phyloP scores from a whole-genome alignment of 257 asterid species.

The Solanum medicagineum region DNA sequence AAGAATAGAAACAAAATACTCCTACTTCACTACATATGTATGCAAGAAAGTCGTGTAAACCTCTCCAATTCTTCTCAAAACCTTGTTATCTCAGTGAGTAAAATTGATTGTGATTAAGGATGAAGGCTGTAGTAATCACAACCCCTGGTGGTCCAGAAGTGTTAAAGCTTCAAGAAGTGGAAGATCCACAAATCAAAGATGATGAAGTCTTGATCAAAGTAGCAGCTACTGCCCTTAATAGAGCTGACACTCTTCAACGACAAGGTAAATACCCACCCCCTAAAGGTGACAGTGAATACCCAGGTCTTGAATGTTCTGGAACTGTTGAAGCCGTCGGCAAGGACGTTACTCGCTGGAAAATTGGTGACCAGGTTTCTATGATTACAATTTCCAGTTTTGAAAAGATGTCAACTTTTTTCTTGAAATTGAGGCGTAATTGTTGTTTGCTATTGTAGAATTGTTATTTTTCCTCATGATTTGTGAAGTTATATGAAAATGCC shows the following conservation, averaged over 20 bases:
- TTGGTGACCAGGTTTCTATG: constrained; percentile 66
- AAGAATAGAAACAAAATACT: not conserved
- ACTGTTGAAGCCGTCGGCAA: constrained; percentile 67
- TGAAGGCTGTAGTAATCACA: constrained; percentile 87
- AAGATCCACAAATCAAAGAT: constrained; percentile 53
- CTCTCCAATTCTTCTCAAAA: not conserved
- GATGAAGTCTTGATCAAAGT: constrained; percentile 64
- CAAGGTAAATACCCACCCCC: constrained; percentile 66
- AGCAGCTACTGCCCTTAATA: constrained; percentile 73
- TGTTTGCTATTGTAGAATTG: not conserved
- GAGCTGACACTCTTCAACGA: constrained; percentile 83
- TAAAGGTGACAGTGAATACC: constrained; percentile 58
- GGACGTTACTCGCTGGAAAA: constrained; percentile 59
- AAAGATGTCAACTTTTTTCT: not conserved
- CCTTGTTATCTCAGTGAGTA: not conserved
- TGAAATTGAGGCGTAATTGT: not conserved
- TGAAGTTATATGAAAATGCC: not conserved
- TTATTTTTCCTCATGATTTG: not conserved
- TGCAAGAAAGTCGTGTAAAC: not conserved
- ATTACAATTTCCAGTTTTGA: not conserved
- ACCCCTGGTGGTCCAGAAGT: constrained; percentile 76
- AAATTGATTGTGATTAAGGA: not conserved
- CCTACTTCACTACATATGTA: not conserved
- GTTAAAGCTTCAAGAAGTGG: constrained; percentile 49
- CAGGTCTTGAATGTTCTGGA: constrained; percentile 97